These are phyloP conservation scores for Calvatia gigantea DNA, from an alignment of 768 basidiomycete genomes.

Conservation along the genomic window DNA sequence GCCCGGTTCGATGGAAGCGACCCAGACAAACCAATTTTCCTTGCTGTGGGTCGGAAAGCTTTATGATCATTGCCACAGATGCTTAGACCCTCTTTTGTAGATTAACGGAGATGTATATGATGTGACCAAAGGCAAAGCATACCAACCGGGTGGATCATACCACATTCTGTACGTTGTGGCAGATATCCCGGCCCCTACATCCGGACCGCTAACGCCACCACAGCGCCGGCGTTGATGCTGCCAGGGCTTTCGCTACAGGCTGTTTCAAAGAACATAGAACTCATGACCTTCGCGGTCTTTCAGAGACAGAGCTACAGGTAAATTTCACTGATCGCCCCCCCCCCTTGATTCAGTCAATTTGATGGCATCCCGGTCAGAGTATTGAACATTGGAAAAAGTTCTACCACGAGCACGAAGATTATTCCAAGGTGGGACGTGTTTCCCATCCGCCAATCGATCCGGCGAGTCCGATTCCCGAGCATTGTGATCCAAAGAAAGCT, in stretches of 20 bases:
- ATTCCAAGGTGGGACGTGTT: conserved; percentile 75
- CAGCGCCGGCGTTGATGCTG: conserved; percentile 85
- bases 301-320: conserved; percentile 67
- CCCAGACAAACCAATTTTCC: conserved; percentile 63
- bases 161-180: conserved; percentile 52
- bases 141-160: conserved; percentile 89
- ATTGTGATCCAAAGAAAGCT: conserved; percentile 65
- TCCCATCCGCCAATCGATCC: conserved; percentile 77
- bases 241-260: conserved; percentile 88
- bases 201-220: conserved; percentile 19
- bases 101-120: conserved; percentile 94
- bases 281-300: conserved; percentile 84
- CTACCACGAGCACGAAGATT: conserved; percentile 78
- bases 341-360: neutral
- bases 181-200: conserved; percentile 14
- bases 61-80: conserved; percentile 1
- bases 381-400: conserved; percentile 89
- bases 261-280: conserved; percentile 91
- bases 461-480: conserved; percentile 65
- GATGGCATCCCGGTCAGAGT: conserved; percentile 40
- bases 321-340: conserved; percentile 20
- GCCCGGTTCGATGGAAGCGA: conserved; percentile 68
- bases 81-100: conserved; percentile 34
- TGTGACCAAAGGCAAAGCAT: conserved; percentile 74
- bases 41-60: conserved; percentile 54